A percentile compares a stretch with the other conserved stretches of the same genome.
These are phyloP conservation scores for Exsudoporus frostii DNA, from an alignment of 768 basidiomycete species.

Conservation along the genomic window DNA sequence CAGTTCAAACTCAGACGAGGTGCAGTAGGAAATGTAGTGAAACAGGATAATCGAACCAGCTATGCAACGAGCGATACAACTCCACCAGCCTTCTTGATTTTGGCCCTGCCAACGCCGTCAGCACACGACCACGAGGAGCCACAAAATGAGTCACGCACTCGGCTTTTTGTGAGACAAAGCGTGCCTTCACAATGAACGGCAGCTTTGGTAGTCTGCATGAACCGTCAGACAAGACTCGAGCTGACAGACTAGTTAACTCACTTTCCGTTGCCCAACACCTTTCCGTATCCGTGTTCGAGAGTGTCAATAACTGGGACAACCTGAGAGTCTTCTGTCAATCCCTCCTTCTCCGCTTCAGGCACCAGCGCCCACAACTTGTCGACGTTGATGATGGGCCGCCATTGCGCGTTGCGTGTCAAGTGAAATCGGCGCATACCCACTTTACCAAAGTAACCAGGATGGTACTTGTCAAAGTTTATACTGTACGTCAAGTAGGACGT, in stretches of 20 bases:
- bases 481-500: conserved; percentile 35
- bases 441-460: conserved; percentile 99
- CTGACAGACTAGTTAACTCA: conserved; percentile 37
- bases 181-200: conserved; percentile 98
- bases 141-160: conserved; percentile 47
- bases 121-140: conserved; percentile 16
- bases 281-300: conserved; percentile 79
- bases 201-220: conserved; percentile 69
- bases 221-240: background rate
- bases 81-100: conserved; percentile 93
- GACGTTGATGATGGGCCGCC: conserved; percentile 97
- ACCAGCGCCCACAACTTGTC: conserved; percentile 96
- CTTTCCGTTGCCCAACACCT: conserved; percentile 93
- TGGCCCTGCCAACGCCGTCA: conserved; percentile 40
- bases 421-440: conserved; percentile 99
- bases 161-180: conserved; percentile 86
- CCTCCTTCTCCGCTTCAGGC: conserved; percentile 79
- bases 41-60: conserved; percentile 21
- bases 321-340: conserved; percentile 66
- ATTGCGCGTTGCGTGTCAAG: conserved; percentile 83
- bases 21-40: conserved; percentile 7
- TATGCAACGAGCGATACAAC: conserved; percentile 92
- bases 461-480: conserved; percentile 98
- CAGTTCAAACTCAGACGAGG: too few species aligned
- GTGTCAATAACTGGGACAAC: conserved; percentile 96